These are phyloP conservation scores for Acephala macrosclerotiorum DNA, from an alignment of 2,329 filamentous ascomycete genomes.

Conservation along the genomic window DNA sequence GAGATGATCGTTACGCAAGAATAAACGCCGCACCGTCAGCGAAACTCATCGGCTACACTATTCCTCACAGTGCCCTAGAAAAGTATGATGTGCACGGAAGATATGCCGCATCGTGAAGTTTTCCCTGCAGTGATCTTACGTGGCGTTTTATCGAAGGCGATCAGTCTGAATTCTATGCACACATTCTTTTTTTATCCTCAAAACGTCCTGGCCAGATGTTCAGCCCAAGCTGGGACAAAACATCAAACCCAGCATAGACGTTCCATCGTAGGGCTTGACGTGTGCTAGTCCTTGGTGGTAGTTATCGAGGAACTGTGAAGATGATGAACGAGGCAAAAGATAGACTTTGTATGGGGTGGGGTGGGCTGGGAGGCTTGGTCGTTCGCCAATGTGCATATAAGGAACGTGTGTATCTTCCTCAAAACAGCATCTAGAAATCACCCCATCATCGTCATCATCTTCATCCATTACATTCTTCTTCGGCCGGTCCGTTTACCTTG, in stretches of 20 bases:
- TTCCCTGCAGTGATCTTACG: conserved; percentile 14
- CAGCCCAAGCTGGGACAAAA: conserved; percentile 10
- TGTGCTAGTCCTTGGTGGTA: conserved; percentile 22
- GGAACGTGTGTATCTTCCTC: conserved; percentile 15
- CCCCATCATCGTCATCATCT: conserved; percentile 27
- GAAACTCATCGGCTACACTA: conserved; percentile 10
- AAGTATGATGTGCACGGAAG: conserved; percentile 10
- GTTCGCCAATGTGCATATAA: conserved; percentile 17
- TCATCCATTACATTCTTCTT: conserved; percentile 31
- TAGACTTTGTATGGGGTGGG: conserved; percentile 10
- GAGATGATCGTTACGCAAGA: conserved; percentile 6
- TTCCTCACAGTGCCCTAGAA: not conserved
- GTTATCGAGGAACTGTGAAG: not conserved
- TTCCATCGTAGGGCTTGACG: conserved; percentile 25
- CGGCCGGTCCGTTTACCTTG: conserved; percentile 36
- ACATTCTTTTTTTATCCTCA: conserved; percentile 20
- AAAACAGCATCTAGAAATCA: conserved; percentile 34
- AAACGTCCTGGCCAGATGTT: conserved; percentile 16
- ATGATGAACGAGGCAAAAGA: conserved; percentile 15
- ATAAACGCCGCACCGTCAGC: conserved; percentile 8
- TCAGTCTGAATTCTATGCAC: conserved; percentile 16
- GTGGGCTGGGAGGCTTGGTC: conserved; percentile 2
- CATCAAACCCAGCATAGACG: conserved; percentile 20
- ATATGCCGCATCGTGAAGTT: conserved; percentile 11
- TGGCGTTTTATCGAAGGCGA: conserved; percentile 16